Base-by-base conservation (phyloP, 176 grass and related monocot species). In the Eragrostis curvula region DNA sequence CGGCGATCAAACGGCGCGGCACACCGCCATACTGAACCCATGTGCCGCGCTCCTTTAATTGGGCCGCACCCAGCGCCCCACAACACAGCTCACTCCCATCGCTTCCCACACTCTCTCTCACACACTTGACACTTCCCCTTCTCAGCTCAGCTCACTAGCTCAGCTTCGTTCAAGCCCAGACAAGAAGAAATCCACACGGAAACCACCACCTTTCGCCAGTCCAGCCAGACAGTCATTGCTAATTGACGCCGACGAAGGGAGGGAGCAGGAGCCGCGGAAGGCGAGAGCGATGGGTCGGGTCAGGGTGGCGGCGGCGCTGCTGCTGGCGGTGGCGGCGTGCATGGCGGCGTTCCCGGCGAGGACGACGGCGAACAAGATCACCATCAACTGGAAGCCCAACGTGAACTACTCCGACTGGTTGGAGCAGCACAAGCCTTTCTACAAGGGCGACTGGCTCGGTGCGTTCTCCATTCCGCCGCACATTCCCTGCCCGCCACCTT, bases 391-490 rank as follows among this genome's bases (percentile, higher is more conserved):
- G 87, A 60, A 85, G 87, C 93, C 96, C 70, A 87, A 85, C 81
- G 75, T 81, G 18, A 99, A 99, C 91, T 99, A 99, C 90, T 83
- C 91, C 88, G 64, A 74, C 55, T 99, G 96, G 96, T 51, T 75
- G 77, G 46, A 85, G 76, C 69, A 87, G 85, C 93, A 99, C 93
- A 57, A 50, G 11, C 96, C 96, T 21, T 99, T 96, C 84, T 94
- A 99, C 89, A 86, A 91, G 72, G 96, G 85, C 58, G 96, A 96
- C 83, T 99, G 96, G 96, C 89, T 99, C 51, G 96, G 96, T 99
- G 89, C 70, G 8, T 4, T 18, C 5, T 2, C 17, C 55, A n/a
- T 9, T 2, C 9, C 20, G 2, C 32, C 12, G 1, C 41, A 4
- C 59, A 30, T 43, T 45, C 14, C 7, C 27, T 32, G 7, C 12